Evolutionary conservation across 208 protist genomes (phyloP), one percentile per base, ranked within the genome.

Genomic region (Eutreptiella sp.): DNA sequence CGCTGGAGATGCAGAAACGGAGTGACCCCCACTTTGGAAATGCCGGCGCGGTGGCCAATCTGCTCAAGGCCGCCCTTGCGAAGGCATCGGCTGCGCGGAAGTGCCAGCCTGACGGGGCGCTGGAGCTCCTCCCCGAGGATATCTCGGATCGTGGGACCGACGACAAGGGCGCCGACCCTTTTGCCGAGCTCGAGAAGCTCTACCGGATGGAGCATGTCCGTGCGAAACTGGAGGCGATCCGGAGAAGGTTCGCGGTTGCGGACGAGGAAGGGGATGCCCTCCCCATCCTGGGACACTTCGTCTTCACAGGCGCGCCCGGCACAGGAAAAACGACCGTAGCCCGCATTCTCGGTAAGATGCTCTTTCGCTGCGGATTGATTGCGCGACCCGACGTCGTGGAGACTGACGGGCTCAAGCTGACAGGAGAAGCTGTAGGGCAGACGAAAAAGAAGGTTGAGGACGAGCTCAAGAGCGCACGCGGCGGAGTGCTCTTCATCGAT

Each of bases 401-500:
- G 54, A 62, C 53, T 19, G 14, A 9, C 28, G 11, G 16, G 14
- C 11, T 42, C 46, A 62, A 62, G 53, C 29, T 64, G 14, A 33
- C 54, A 7, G n/a, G 38, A 26, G 63, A 41, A 26, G 57, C 38
- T 16, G 57, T 53, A 19, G 23, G 29, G 26, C 58, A 60, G 9
- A 59, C 62, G 4, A 42, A 19, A 1, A 28, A 26, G 4, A 28
- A 42, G 27, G 66, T 55, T 0, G 27, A 63, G 38, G 41, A n/a
- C 7, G 57, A 48, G 24, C 29, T 68, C 14, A n/a, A 66, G n/a
- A 7, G 2, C n/a, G 41, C 21, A 2, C 4, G 2, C 26, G 57
- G 57, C 39, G 31, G 62, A 21, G 62, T 66, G 21, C 53, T 68
- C 32, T 68, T 68, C 41, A 68, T 68, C 45, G 57, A 68, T 55